Evolutionary conservation across 768 basidiomycete species (phyloP).

Genomic region (Rhodotorula babjevae): DNA sequence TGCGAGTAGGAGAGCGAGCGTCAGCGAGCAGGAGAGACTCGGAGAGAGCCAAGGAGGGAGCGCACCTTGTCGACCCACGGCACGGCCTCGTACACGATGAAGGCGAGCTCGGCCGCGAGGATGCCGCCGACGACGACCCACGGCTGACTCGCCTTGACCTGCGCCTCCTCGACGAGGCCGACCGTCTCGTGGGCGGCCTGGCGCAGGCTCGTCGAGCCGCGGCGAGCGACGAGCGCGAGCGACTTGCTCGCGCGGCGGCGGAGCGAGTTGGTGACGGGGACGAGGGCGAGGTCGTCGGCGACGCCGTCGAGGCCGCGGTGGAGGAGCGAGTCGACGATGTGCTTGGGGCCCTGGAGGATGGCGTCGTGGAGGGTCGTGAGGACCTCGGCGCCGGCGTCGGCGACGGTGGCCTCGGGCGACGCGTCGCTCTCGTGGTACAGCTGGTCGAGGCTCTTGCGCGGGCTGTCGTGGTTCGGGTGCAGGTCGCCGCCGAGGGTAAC

Average conservation of each 20-base stretch:
- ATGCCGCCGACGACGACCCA: constrained; percentile 25
- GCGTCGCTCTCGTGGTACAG: not conserved
- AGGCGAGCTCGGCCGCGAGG: constrained; percentile 16
- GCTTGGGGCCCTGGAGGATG: constrained; percentile 3
- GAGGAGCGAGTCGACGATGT: constrained; percentile 24
- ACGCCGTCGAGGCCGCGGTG: not conserved
- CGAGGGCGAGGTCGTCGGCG: constrained; percentile 10
- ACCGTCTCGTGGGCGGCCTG: constrained; percentile 5
- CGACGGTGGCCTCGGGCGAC: not conserved
- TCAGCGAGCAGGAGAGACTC: not conserved
- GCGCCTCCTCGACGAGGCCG: constrained; percentile 14
- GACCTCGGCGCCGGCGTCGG: not conserved
- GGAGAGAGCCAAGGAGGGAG: no score
- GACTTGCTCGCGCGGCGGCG: not conserved
- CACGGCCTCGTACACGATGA: constrained; percentile 17
- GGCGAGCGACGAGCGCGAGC: not conserved
- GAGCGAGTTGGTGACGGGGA: constrained; percentile 13
- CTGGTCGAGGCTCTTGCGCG: constrained; percentile 8
- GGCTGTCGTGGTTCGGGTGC: not conserved
- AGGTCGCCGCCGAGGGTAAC: not conserved
- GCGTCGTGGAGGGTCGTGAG: constrained; percentile 11
- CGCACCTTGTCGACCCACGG: constrained; percentile 31
- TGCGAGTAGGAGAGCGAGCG: not conserved
- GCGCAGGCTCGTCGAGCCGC: not conserved
- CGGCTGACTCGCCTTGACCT: constrained; percentile 10